phyloP scores from a whole-genome alignment of 2,329 filamentous ascomycete genomes.

The Pseudogymnoascus sp. region DNA sequence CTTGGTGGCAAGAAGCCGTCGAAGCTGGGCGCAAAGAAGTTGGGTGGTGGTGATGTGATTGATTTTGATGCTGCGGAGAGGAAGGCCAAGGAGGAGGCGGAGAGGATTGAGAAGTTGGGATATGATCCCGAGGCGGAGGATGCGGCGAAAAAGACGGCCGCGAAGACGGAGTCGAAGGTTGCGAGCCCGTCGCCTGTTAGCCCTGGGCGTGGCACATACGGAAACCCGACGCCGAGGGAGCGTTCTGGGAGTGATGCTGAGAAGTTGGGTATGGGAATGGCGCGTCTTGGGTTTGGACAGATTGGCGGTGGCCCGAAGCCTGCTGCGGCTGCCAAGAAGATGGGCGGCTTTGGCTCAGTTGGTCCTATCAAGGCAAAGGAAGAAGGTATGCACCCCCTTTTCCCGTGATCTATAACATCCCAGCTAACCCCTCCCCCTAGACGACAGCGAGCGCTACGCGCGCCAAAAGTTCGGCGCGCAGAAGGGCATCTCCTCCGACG shows the following conservation, averaged over 20 bases:
- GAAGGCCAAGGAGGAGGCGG: conserved; percentile 94
- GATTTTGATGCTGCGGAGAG: conserved; percentile 97
- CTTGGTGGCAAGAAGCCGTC: conserved; percentile 72
- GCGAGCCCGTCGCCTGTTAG: conserved; percentile 66
- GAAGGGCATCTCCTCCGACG: conserved; percentile 95
- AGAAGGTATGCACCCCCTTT: conserved; percentile 48
- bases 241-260: conserved; percentile 74
- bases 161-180: conserved; percentile 40
- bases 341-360: conserved; percentile 79
- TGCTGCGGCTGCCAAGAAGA: conserved; percentile 59
- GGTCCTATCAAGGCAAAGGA: conserved; percentile 61
- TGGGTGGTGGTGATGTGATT: conserved; percentile 60
- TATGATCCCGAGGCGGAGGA: conserved; percentile 87
- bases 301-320: conserved; percentile 56
- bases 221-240: conserved; percentile 48
- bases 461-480: conserved; percentile 82
- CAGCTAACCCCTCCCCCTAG: conserved; percentile 31
- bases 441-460: conserved; percentile 74
- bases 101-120: conserved; percentile 88
- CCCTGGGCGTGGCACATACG: conserved; percentile 53
- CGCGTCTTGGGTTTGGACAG: conserved; percentile 80
- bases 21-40: conserved; percentile 90
- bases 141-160: conserved; percentile 35
- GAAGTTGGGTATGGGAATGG: conserved; percentile 80
- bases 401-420: background rate